A percentile compares a stretch with the other conserved stretches of the same genome.
These are phyloP conservation scores for Saururus chinensis DNA, from an alignment of 164 flowering plant species.

Conservation along the genomic window DNA sequence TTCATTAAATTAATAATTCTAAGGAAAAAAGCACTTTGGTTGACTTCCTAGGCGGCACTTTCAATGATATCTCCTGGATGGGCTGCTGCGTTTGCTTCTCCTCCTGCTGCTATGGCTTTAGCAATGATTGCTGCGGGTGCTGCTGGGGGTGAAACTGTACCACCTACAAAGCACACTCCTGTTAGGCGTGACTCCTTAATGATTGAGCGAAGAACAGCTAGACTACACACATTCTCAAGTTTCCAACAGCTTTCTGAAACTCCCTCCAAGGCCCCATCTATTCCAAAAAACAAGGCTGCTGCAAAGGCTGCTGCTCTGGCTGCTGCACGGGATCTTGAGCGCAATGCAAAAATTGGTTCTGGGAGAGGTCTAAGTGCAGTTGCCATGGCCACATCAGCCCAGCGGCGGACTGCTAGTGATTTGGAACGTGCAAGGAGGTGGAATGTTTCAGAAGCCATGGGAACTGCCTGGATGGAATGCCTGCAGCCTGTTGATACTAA, in stretches of 20 bases:
- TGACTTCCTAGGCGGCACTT: conserved; percentile 73
- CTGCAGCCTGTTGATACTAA: conserved; percentile 78
- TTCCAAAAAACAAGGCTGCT: conserved; percentile 86
- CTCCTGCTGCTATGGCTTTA: conserved; percentile 98
- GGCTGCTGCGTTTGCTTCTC: conserved; percentile 99
- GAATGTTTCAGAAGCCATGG: conserved; percentile 96
- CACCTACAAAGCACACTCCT: conserved; percentile 44
- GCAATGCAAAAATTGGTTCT: conserved; percentile 94
- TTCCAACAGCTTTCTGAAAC: conserved; percentile 68
- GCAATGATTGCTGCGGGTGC: conserved; percentile 99
- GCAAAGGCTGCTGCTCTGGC: conserved; percentile 99
- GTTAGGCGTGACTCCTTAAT: conserved; percentile 74
- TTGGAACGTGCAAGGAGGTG: conserved; percentile 82
- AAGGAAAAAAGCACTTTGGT: neutral
- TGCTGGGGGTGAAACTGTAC: conserved; percentile 70
- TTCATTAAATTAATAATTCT: too few relatives aligned
- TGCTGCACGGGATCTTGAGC: conserved; percentile 99
- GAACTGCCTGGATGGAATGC: conserved; percentile 96
- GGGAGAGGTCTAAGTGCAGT: conserved; percentile 99
- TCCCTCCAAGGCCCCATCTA: conserved; percentile 37
- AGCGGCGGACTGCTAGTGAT: conserved; percentile 72
- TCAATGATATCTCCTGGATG: conserved; percentile 92
- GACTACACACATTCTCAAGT: conserved; percentile 87
- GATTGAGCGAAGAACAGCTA: conserved; percentile 66
- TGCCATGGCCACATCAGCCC: conserved; percentile 99